A percentile compares a stretch with the other conserved stretches of the same genome.
Evolutionary conservation across 331 rosid species (phyloP).

Genomic region (Malus hybrid): DNA sequence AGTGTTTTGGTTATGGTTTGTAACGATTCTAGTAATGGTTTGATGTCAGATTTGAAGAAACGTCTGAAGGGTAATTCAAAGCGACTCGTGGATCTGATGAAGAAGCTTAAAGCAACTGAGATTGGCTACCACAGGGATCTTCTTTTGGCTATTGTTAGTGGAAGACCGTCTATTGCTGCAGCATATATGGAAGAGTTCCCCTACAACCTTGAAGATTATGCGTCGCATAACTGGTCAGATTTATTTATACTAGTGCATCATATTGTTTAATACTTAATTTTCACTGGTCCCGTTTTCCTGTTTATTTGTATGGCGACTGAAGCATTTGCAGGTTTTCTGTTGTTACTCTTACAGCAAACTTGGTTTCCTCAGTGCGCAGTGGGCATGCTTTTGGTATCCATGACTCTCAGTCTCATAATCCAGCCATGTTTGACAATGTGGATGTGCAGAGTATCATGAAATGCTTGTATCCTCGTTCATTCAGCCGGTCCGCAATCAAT

Average conservation of each 20-base stretch:
- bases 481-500: constrained; percentile 59
- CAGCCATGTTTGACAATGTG: constrained; percentile 25
- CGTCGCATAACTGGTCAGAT: constrained; percentile 66
- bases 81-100: constrained; percentile 67
- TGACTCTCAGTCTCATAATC: constrained; percentile 31
- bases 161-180: constrained; percentile 57
- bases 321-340: constrained; percentile 61
- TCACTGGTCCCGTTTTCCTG: background rate
- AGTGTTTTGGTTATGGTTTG: constrained; percentile 60
- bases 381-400: constrained; percentile 39
- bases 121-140: constrained; percentile 54
- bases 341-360: constrained; percentile 58
- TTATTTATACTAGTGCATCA: constrained; percentile 8
- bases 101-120: constrained; percentile 61
- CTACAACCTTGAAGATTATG: constrained; percentile 60
- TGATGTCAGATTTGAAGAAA: constrained; percentile 71
- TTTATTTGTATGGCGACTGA: constrained; percentile 19
- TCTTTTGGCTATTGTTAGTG: constrained; percentile 65
- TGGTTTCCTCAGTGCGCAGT: constrained; percentile 55
- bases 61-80: constrained; percentile 60
- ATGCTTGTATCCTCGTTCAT: constrained; percentile 74
- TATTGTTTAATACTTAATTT: background rate
- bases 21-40: constrained; percentile 68
- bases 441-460: constrained; percentile 47
- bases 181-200: constrained; percentile 85